These are phyloP conservation scores for Cystodermella granulosa DNA, from an alignment of 1,284 basidiomycete species.

Conservation along the genomic window DNA sequence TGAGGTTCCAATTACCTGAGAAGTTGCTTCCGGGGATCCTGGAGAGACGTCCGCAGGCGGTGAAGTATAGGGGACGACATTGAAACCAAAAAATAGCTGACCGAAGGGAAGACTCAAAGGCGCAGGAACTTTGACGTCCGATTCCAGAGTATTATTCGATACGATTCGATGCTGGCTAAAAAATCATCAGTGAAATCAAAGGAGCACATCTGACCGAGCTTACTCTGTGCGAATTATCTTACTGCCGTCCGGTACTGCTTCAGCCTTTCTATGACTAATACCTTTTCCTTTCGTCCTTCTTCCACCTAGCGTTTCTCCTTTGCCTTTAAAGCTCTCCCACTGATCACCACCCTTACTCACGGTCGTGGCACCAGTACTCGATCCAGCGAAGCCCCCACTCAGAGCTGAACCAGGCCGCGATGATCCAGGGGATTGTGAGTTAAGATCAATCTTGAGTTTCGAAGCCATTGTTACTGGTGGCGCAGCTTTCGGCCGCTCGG, in stretches of 20 bases:
- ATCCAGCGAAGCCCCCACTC: conserved; percentile 59
- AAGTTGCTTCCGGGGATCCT: conserved; percentile 21
- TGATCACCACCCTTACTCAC: conserved; percentile 72
- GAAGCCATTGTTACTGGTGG: conserved; percentile 92
- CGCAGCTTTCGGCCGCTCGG: conserved; percentile 75
- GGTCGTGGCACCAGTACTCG: conserved; percentile 42
- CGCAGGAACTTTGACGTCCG: conserved; percentile 79
- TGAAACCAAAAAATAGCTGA: conserved; percentile 91
- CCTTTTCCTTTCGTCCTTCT: conserved; percentile 91
- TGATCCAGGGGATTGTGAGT: conserved; percentile 73
- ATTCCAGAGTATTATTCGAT: conserved; percentile 75
- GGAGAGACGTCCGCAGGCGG: conserved; percentile 34
- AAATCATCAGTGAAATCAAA: conserved; percentile 13
- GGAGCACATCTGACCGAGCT: conserved; percentile 31
- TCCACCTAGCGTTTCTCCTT: conserved; percentile 82
- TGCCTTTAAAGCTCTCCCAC: conserved; percentile 92
- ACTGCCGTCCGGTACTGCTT: conserved; percentile 74
- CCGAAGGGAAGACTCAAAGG: conserved; percentile 88
- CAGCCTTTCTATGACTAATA: conserved; percentile 73
- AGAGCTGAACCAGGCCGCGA: conserved; percentile 75
- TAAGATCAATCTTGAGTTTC: conserved; percentile 91
- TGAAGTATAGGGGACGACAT: conserved; percentile 65
- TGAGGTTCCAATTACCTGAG: conserved; percentile 22
- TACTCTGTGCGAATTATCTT: conserved; percentile 88
- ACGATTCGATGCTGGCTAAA: conserved; percentile 78